These are phyloP conservation scores for Boletus pseudopeckii DNA, from an alignment of 768 basidiomycete species.

Conservation along the genomic window DNA sequence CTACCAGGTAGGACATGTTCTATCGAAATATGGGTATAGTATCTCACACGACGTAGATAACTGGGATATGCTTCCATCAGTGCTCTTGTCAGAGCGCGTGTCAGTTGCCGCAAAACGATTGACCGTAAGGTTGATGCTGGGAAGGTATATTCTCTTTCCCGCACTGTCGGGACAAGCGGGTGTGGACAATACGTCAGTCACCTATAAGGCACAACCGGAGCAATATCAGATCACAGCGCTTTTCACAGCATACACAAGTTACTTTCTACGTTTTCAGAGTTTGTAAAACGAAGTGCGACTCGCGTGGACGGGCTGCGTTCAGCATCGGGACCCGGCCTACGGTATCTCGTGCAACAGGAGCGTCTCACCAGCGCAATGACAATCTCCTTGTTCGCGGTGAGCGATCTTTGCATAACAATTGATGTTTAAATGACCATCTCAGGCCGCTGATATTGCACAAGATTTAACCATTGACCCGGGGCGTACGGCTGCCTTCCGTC, in stretches of 20 bases:
- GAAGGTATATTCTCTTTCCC: conserved; percentile 50
- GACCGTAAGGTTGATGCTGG: conserved; percentile 53
- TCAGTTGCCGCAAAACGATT: conserved; percentile 64
- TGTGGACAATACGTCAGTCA: conserved; percentile 22
- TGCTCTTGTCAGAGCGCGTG: conserved; percentile 45
- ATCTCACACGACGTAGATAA: conserved; percentile 38
- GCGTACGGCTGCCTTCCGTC: conserved; percentile 35
- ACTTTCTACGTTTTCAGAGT: conserved; percentile 16
- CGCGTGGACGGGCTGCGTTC: conserved; percentile 12
- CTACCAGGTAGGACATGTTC: conserved; percentile 51
- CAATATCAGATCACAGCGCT: background rate
- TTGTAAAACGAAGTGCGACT: conserved; percentile 18
- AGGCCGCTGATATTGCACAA: conserved; percentile 23
- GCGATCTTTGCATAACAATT: conserved; percentile 1
- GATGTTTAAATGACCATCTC: background rate
- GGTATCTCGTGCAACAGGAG: conserved; percentile 23
- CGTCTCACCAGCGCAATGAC: conserved; percentile 34
- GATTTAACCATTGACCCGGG: background rate
- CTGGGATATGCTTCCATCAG: conserved; percentile 46
- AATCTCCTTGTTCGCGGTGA: conserved; percentile 37
- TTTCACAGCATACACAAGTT: conserved; percentile 13
- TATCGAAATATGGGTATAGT: background rate
- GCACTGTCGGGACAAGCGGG: conserved; percentile 24
- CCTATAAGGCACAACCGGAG: background rate
- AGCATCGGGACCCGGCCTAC: background rate